Base-by-base conservation (phyloP, 2,329 filamentous ascomycete genomes). In the Alternaria sp. region DNA sequence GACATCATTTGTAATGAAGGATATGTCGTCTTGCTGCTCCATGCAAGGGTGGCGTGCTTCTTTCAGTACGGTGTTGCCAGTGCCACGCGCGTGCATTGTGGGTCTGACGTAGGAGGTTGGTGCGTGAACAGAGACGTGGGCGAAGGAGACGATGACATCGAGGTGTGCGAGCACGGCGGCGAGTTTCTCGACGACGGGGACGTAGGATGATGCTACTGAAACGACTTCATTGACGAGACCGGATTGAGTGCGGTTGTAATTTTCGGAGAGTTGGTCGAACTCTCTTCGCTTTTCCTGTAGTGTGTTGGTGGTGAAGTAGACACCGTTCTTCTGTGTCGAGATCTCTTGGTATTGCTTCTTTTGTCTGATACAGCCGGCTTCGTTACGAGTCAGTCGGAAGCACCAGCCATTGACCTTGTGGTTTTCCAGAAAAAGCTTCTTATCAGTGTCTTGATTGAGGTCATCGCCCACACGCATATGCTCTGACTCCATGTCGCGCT, bases 1-100 rank as follows among this genome's bases (percentile, higher is more conserved):
- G 22, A 98, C 92, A 70, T 99, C 94, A 77, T 99, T 99, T 57
- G 94, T 97, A 79, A 99, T 99, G 82, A 99, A 99, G 64, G 94
- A 94, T 42, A 99, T 90, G 73, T 99, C 95, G 72, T 99, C 96
- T 80, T 99, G 95, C 87, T 97, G 94, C 78, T 99, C 95, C 88
- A 99, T 92, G 76, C 95, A 99, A 0, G 96, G 96, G 75, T 99
- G 95, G 11, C 96, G 91, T 3, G 95, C 93, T 81, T 97, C 96
- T 66, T 89, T 91, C n/a, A 99, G 86, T 22, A 96, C 82, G 0
- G 95, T 99, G 71, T 93, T 90, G 4, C 94, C 95, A 47, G 91
- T 88, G 28, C 94, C 95, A 32, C 95, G 91, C 11, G 89, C 85
- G 75, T 99, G 93, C 75, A 99, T 94, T 75, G 87, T 96, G 5